A percentile compares a stretch with the other conserved stretches of the same genome.
Evolutionary conservation across 1,284 basidiomycete genomes (phyloP).

Genomic region (Microbotryum intermedium): DNA sequence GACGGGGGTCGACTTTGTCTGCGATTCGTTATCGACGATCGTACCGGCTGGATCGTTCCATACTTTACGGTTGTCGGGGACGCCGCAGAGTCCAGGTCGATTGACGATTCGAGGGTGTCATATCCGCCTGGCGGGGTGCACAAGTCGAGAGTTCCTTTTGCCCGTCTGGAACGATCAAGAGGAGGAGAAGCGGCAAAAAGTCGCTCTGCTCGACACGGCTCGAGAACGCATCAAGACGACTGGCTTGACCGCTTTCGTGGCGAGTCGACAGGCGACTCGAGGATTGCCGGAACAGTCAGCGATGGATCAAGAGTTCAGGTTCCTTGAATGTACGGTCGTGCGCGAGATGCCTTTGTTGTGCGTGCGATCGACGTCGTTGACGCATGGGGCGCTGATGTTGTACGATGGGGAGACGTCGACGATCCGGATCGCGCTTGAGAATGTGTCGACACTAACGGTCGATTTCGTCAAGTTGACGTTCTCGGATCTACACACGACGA

Average conservation of each 20-base stretch:
- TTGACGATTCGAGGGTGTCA: slow-evolving; percentile 68
- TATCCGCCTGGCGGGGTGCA: slow-evolving; percentile 66
- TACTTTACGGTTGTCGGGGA: slow-evolving; percentile 61
- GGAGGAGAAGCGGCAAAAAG: slow-evolving; percentile 52
- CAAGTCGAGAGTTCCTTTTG: slow-evolving; percentile 61
- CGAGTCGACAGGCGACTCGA: background rate
- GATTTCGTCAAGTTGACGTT: slow-evolving; percentile 79
- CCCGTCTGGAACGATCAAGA: slow-evolving; percentile 66
- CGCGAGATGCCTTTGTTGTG: slow-evolving; percentile 76
- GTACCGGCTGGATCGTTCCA: slow-evolving; percentile 68
- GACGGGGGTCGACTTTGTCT: slow-evolving; percentile 65
- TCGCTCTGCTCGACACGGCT: slow-evolving; percentile 8
- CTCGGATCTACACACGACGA: slow-evolving; percentile 73
- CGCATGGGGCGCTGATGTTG: slow-evolving; percentile 83
- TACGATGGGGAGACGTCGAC: slow-evolving; percentile 84
- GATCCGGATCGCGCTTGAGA: slow-evolving; percentile 77
- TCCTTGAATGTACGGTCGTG: slow-evolving; percentile 67
- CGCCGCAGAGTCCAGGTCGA: slow-evolving; percentile 56
- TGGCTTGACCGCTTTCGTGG: slow-evolving; percentile 37
- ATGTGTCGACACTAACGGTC: slow-evolving; percentile 68
- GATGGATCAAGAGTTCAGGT: slow-evolving; percentile 37
- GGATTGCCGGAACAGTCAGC: background rate
- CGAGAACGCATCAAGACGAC: slow-evolving; percentile 46
- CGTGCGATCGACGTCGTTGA: slow-evolving; percentile 75
- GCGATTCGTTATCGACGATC: slow-evolving; percentile 51